A percentile compares a stretch with the other conserved stretches of the same genome.
Conservation (phyloP, 768 basidiomycete species). For the Pisolithus marmoratus region DNA sequence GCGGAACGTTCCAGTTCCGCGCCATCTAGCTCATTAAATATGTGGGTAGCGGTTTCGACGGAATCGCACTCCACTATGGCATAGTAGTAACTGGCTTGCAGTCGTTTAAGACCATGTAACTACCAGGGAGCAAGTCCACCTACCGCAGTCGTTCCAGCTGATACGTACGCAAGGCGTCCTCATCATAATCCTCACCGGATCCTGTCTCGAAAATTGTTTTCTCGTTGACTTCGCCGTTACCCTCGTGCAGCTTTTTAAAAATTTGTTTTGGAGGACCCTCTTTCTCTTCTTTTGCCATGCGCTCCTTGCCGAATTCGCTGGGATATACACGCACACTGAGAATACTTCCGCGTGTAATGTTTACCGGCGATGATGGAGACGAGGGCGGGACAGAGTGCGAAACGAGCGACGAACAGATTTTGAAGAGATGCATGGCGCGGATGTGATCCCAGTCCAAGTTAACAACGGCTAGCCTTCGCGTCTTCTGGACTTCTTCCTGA, state of each 20-base stretch:
- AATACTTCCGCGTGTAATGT: constrained; percentile 6
- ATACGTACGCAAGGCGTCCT: constrained; percentile 82
- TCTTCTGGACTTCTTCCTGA: constrained; percentile 34
- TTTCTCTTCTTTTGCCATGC: constrained; percentile 54
- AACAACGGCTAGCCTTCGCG: constrained; percentile 79
- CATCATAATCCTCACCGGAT: constrained; percentile 76
- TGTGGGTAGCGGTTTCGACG: constrained; percentile 66
- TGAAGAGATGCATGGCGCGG: constrained; percentile 83
- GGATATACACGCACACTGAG: constrained; percentile 15
- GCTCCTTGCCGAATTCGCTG: constrained; percentile 10
- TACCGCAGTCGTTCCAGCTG: constrained; percentile 91
- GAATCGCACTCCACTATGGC: constrained; percentile 89
- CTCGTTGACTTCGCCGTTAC: constrained; percentile 56
- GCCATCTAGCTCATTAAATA: constrained; percentile 84
- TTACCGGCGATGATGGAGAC: constrained; percentile 6
- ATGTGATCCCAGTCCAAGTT: constrained; percentile 99
- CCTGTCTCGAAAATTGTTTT: constrained; percentile 61
- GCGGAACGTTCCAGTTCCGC: constrained; percentile 96
- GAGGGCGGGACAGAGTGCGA: constrained; percentile 48
- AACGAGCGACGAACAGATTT: constrained; percentile 85
- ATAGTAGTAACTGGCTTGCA: constrained; percentile 77
- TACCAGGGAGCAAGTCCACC: constrained; percentile 18
- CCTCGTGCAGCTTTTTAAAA: constrained; percentile 47
- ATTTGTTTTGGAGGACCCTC: constrained; percentile 87
- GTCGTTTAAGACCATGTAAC: neutral